Evolutionary conservation across 2,329 filamentous ascomycete genomes (phyloP).

Genomic region (Thermothelomyces thermophilus): DNA sequence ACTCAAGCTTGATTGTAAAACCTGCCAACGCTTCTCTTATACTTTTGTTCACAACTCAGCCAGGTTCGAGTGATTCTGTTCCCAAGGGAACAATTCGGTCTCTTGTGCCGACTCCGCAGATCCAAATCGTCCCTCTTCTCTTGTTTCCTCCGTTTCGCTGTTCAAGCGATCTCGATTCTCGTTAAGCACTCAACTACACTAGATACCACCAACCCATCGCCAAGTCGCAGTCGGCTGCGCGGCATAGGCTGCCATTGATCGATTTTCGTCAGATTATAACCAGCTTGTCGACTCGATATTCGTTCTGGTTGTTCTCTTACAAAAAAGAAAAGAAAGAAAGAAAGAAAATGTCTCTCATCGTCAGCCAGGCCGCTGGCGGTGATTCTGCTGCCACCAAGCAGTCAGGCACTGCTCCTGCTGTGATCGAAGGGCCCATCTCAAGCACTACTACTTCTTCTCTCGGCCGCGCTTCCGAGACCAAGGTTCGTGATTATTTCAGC

Average conservation of each 20-base stretch:
- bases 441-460: not conserved
- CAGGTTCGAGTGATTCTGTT: too few relatives aligned
- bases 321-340: not conserved
- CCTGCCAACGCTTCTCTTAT: not conserved
- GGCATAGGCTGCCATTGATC: constrained; percentile 1
- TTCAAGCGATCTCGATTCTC: not conserved
- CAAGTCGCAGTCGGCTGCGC: not conserved
- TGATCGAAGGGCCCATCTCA: not conserved
- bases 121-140: too few relatives aligned
- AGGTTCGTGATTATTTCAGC: not conserved
- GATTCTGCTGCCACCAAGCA: not conserved
- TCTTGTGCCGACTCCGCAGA: too few relatives aligned
- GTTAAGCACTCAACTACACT: not conserved
- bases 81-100: too few relatives aligned
- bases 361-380: constrained; percentile 7
- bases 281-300: not conserved
- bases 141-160: not conserved
- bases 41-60: too few relatives aligned
- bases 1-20: not conserved
- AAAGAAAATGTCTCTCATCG: constrained; percentile 5
- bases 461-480: not conserved
- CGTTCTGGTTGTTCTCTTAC: too few relatives aligned
- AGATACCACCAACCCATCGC: not conserved
- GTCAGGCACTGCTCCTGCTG: constrained; percentile 11
- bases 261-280: constrained; percentile 5